phyloP scores from a whole-genome alignment of 371 early-diverging fungal genomes.

The Choanephora cucurbitarum region DNA sequence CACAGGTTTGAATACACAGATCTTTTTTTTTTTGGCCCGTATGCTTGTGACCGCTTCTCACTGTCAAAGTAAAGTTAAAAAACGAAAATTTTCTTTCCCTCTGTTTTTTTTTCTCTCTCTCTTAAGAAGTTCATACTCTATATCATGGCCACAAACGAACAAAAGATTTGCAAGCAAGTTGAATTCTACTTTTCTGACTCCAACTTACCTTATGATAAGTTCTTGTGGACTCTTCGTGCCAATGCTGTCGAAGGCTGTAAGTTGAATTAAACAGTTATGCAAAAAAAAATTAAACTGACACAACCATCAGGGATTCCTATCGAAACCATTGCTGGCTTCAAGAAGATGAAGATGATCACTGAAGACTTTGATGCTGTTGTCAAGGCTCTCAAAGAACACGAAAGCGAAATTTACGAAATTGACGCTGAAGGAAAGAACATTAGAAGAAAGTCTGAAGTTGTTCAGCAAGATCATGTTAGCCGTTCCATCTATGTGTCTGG shows the following conservation, averaged over 20 bases:
- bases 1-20: too few relatives aligned
- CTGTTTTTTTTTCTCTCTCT: slow-evolving; percentile 1
- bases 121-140: too few relatives aligned
- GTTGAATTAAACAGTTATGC: slow-evolving; percentile 8
- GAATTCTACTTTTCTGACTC: slow-evolving; percentile 82
- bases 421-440: slow-evolving; percentile 61
- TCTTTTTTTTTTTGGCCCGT: too few relatives aligned
- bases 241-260: slow-evolving; percentile 62
- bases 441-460: slow-evolving; percentile 58
- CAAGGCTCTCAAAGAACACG: slow-evolving; percentile 56
- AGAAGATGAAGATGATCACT: slow-evolving; percentile 66
- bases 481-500: slow-evolving; percentile 71
- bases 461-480: slow-evolving; percentile 40
- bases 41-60: too few relatives aligned
- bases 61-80: too few relatives aligned
- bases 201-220: slow-evolving; percentile 75
- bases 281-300: background rate
- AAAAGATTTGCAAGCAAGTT: slow-evolving; percentile 71
- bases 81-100: background rate
- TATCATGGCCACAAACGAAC: slow-evolving; percentile 29
- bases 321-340: slow-evolving; percentile 63
- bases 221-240: slow-evolving; percentile 56
- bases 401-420: slow-evolving; percentile 58
- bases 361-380: slow-evolving; percentile 52
- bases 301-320: slow-evolving; percentile 52